Conservation (phyloP, 805 yeast species). For the Sugiyamaella valdiviana region DNA sequence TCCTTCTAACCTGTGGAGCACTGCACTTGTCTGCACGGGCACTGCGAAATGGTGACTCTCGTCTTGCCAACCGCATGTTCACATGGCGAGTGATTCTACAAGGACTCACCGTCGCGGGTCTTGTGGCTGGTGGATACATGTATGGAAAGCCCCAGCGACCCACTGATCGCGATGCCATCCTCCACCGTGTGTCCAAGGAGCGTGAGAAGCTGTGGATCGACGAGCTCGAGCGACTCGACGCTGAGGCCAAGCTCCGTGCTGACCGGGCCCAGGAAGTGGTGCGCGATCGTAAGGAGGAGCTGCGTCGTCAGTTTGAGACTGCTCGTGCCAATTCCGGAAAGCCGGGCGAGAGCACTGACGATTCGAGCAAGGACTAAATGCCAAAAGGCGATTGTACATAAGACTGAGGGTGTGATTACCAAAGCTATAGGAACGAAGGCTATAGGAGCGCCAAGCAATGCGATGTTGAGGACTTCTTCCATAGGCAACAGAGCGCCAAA, state of each 20-base stretch:
- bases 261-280: conserved; percentile 43
- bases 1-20: conserved; percentile 72
- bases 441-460: too few relatives aligned
- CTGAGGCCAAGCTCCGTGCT: conserved; percentile 60
- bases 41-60: conserved; percentile 62
- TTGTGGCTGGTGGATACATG: conserved; percentile 70
- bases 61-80: conserved; percentile 78
- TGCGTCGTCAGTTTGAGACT: conserved; percentile 4
- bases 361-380: background rate
- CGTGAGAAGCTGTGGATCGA: conserved; percentile 87
- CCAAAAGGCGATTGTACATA: background rate
- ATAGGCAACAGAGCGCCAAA: too few relatives aligned
- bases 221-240: conserved; percentile 75
- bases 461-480: too few relatives aligned
- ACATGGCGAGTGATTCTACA: conserved; percentile 86
- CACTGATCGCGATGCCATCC: conserved; percentile 49
- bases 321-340: conserved; percentile 4
- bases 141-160: conserved; percentile 41
- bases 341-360: background rate
- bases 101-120: conserved; percentile 73
- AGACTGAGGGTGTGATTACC: background rate
- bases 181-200: conserved; percentile 71
- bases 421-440: too few relatives aligned
- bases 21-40: conserved; percentile 73
- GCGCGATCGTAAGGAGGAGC: conserved; percentile 6